Evolutionary conservation across 208 protist species (phyloP).

Genomic region (Phytomonas sp.): DNA sequence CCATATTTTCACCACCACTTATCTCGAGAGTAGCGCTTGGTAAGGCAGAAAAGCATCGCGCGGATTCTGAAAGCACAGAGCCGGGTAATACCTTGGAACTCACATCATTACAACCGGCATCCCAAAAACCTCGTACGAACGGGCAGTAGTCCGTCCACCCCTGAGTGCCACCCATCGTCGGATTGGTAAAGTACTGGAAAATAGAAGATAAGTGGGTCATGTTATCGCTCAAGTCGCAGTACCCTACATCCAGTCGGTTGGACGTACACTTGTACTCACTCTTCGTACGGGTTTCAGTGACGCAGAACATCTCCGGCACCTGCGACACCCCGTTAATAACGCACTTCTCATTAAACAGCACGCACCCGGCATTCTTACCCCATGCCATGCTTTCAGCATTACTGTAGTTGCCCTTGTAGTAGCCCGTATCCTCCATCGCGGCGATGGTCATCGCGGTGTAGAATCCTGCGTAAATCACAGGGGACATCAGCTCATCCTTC

Average conservation of each 20-base stretch:
- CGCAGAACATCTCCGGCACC: constrained; percentile 50
- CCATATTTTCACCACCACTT: background rate
- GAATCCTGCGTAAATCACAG: constrained; percentile 15
- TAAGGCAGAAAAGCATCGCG: constrained; percentile 12
- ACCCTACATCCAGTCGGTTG: constrained; percentile 19
- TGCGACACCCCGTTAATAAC: constrained; percentile 20
- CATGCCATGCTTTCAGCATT: constrained; percentile 62
- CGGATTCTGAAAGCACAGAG: constrained; percentile 8
- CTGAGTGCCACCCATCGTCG: constrained; percentile 12
- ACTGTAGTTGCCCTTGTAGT: constrained; percentile 65
- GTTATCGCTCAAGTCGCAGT: constrained; percentile 13
- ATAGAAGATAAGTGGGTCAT: constrained; percentile 10
- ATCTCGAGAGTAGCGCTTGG: background rate
- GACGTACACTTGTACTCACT: constrained; percentile 17
- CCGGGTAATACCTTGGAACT: constrained; percentile 8
- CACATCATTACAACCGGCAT: constrained; percentile 13
- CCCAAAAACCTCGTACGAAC: constrained; percentile 12
- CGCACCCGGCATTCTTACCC: constrained; percentile 55
- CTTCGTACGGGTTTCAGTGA: background rate
- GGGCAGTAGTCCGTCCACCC: constrained; percentile 45
- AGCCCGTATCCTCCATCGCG: constrained; percentile 68
- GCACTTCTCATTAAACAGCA: constrained; percentile 36
- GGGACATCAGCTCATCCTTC: constrained; percentile 81
- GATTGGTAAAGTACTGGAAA: constrained; percentile 36
- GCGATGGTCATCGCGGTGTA: constrained; percentile 77